Evolutionary conservation across 75 land plant genomes (phyloP).

Genomic region (Picea sitchensis): DNA sequence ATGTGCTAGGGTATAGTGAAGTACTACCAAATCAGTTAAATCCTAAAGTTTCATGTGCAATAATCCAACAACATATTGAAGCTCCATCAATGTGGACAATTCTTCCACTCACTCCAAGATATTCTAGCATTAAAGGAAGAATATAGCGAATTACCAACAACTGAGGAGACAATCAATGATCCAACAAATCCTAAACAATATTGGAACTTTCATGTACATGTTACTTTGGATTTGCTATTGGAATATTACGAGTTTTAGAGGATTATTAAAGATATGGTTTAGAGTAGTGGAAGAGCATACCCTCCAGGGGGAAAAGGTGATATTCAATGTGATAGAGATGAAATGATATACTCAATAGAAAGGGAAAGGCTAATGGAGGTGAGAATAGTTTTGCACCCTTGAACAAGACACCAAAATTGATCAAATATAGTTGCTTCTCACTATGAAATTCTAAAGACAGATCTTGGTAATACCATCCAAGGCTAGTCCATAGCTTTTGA

Average conservation of each 20-base stretch:
- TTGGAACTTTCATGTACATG: conserved; percentile 92
- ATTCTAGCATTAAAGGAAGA: conserved; percentile 83
- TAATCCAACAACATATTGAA: no score
- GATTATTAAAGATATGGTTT: background rate
- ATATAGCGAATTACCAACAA: conserved; percentile 76
- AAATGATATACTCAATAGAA: no score
- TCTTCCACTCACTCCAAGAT: conserved; percentile 35
- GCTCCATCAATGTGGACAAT: no score
- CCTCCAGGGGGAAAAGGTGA: conserved; percentile 15
- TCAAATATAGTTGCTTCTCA: background rate
- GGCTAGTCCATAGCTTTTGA: background rate
- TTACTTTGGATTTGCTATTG: conserved; percentile 66
- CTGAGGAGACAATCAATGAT: conserved; percentile 1
- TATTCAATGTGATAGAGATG: no score
- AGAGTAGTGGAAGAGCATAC: conserved; percentile 64
- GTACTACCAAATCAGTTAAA: conserved; percentile 70
- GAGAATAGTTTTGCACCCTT: no score
- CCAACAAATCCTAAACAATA: conserved; percentile 94
- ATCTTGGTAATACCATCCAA: no score
- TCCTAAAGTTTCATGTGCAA: conserved; percentile 41
- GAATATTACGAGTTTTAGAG: conserved; percentile 50
- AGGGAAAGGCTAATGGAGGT: no score
- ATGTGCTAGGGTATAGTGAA: conserved; percentile 52
- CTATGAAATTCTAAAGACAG: no score
- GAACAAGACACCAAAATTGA: no score